A percentile compares a stretch with the other conserved stretches of the same genome.
These are phyloP conservation scores for Mycena galericulata DNA, from an alignment of 768 basidiomycete genomes.

Conservation along the genomic window DNA sequence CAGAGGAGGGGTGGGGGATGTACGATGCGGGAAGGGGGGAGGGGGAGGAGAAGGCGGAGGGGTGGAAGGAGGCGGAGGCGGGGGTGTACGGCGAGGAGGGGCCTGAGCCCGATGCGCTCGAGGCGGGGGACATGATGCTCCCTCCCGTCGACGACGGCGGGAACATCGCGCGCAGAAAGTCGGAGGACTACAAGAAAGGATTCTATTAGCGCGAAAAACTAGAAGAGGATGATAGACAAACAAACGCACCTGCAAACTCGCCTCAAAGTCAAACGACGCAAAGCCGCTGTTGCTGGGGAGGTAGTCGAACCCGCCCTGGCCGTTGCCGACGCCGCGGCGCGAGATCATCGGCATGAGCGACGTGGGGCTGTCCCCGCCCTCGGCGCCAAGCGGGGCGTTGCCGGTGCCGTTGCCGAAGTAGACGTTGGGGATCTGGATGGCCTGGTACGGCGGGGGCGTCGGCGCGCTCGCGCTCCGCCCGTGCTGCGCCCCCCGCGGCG, in stretches of 20 bases:
- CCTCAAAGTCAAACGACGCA: conserved; percentile 64
- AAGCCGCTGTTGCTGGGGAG: conserved; percentile 53
- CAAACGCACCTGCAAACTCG: conserved; percentile 56
- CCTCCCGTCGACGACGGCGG: background rate
- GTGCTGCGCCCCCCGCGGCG: conserved; percentile 37
- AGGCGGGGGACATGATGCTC: background rate
- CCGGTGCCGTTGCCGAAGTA: conserved; percentile 44
- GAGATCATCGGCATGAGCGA: conserved; percentile 31
- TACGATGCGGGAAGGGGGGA: background rate
- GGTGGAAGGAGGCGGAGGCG: conserved; percentile 9
- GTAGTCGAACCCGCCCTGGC: conserved; percentile 60
- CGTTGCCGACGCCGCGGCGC: conserved; percentile 8
- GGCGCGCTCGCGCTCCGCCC: conserved; percentile 66
- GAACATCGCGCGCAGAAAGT: conserved; percentile 65
- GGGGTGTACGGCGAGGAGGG: conserved; percentile 17
- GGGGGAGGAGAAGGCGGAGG: conserved; percentile 1
- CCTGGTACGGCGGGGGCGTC: conserved; percentile 75
- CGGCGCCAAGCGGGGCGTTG: conserved; percentile 69
- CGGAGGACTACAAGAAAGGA: conserved; percentile 53
- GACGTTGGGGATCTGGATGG: conserved; percentile 77
- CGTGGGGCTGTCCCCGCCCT: conserved; percentile 57
- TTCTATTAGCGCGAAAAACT: conserved; percentile 25
- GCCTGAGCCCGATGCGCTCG: background rate
- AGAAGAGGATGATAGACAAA: conserved; percentile 11
- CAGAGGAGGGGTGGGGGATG: no score